These are phyloP conservation scores for Paecilomyces dactylethromorphus DNA, from an alignment of 2,329 filamentous ascomycete genomes.

Conservation along the genomic window DNA sequence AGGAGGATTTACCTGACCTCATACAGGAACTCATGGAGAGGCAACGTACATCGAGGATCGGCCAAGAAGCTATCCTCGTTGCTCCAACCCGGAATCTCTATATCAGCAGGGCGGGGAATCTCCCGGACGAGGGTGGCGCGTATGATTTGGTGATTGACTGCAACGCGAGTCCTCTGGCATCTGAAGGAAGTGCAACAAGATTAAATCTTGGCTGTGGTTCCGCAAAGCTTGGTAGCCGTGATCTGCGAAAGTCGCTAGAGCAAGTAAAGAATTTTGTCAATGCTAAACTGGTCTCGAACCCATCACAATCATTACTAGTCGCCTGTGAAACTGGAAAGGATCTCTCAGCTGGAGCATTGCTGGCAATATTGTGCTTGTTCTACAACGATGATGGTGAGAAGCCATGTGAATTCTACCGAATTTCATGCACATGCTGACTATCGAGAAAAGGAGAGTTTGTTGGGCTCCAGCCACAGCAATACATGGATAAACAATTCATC, in stretches of 20 bases:
- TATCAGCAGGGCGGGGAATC: slow-evolving; percentile 15
- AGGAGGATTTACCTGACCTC: slow-evolving; percentile 55
- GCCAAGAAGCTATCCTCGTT: slow-evolving; percentile 22
- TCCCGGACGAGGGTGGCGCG: slow-evolving; percentile 33
- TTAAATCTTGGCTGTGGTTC: slow-evolving; percentile 59
- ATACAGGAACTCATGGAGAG: slow-evolving; percentile 41
- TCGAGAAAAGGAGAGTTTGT: slow-evolving; percentile 24
- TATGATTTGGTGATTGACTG: slow-evolving; percentile 40
- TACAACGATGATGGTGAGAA: slow-evolving; percentile 57
- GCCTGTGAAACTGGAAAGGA: slow-evolving; percentile 75
- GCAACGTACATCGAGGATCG: slow-evolving; percentile 12
- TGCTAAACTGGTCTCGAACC: slow-evolving; percentile 21
- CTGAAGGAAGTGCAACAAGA: slow-evolving; percentile 31
- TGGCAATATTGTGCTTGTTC: slow-evolving; percentile 69
- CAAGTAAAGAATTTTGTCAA: slow-evolving; percentile 54
- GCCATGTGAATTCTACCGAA: slow-evolving; percentile 3
- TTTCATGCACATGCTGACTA: slow-evolving; percentile 12
- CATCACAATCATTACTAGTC: slow-evolving; percentile 45
- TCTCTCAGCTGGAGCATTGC: slow-evolving; percentile 67
- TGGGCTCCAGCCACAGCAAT: slow-evolving; percentile 16
- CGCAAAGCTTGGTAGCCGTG: slow-evolving; percentile 74
- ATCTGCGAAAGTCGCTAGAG: slow-evolving; percentile 65
- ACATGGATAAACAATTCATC: slow-evolving; percentile 68
- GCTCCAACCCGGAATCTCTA: slow-evolving; percentile 33
- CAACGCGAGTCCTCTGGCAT: slow-evolving; percentile 23